Evolutionary conservation across 2,329 filamentous ascomycete genomes (phyloP).

Genomic region (Epichloe sylvatica): DNA sequence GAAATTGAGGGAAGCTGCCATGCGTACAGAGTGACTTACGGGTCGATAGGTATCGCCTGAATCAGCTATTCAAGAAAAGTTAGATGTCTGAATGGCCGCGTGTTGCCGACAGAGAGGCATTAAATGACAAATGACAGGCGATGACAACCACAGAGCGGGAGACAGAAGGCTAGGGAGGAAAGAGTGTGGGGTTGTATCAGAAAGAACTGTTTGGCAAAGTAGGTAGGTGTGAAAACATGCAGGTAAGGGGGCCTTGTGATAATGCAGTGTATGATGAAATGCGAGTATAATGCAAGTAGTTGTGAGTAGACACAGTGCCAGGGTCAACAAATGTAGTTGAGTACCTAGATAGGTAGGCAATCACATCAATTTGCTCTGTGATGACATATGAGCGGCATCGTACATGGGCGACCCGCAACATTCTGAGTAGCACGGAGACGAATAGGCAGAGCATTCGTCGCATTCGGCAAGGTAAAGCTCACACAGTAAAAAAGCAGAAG

Average conservation of each 20-base stretch:
- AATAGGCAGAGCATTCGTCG: not conserved
- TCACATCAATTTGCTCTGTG: constrained; percentile 1
- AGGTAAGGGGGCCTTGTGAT: constrained; percentile 5
- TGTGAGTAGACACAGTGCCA: not conserved
- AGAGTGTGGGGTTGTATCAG: constrained; percentile 12
- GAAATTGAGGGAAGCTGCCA: not conserved
- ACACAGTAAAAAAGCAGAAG: not conserved
- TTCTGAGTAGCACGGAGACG: not conserved
- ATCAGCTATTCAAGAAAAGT: constrained; percentile 36
- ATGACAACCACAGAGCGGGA: constrained; percentile 1
- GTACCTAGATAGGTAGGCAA: not conserved
- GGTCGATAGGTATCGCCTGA: constrained; percentile 48
- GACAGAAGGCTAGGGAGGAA: constrained; percentile 8
- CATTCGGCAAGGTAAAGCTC: not conserved
- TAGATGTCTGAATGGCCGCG: constrained; percentile 21
- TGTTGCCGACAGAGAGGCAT: not conserved
- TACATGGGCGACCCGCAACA: not conserved
- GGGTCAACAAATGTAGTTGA: not conserved
- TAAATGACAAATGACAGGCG: not conserved
- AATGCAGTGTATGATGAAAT: constrained; percentile 6
- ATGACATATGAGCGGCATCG: not conserved
- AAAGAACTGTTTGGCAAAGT: constrained; percentile 5
- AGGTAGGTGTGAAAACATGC: constrained; percentile 3
- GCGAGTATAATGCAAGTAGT: constrained; percentile 1
- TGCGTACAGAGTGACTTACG: constrained; percentile 27